phyloP scores from a whole-genome alignment of 495 filamentous ascomycete genomes.

The Hypoxylon crocopeplum region DNA sequence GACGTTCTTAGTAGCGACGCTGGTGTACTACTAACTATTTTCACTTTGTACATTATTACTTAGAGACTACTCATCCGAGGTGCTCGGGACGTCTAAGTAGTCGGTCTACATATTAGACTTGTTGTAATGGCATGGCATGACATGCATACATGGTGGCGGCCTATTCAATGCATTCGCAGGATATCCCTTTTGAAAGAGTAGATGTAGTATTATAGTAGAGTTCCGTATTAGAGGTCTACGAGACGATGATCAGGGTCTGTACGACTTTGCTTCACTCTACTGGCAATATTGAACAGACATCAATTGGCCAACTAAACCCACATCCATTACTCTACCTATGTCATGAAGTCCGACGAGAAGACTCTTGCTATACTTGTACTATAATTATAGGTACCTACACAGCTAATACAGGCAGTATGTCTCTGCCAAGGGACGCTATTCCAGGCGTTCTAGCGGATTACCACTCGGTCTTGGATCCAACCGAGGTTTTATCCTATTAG shows the following conservation, averaged over 20 bases:
- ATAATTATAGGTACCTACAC: not conserved
- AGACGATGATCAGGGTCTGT: too few species aligned
- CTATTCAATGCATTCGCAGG: constrained; percentile 11
- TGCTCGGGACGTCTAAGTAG: not conserved
- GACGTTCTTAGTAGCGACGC: constrained; percentile 20
- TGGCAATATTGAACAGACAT: too few species aligned
- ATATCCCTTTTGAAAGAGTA: not conserved
- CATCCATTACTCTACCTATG: too few species aligned
- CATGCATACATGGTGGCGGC: constrained; percentile 21
- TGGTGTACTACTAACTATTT: constrained; percentile 32
- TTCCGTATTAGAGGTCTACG: not conserved
- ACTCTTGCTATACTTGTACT: not conserved
- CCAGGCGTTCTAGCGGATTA: not conserved
- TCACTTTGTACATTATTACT: constrained; percentile 33
- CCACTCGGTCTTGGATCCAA: constrained; percentile 30
- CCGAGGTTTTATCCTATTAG: constrained; percentile 16
- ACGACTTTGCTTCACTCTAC: too few species aligned
- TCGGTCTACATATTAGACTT: constrained; percentile 28
- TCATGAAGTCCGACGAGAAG: too few species aligned
- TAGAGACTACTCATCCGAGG: not conserved
- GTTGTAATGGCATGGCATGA: constrained; percentile 37
- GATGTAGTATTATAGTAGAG: constrained; percentile 2
- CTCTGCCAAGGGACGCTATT: not conserved
- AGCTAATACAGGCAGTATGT: not conserved
- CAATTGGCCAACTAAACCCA: too few species aligned